phyloP scores from a whole-genome alignment of 2,329 filamentous ascomycete genomes.

The Fusarium proliferatum region DNA sequence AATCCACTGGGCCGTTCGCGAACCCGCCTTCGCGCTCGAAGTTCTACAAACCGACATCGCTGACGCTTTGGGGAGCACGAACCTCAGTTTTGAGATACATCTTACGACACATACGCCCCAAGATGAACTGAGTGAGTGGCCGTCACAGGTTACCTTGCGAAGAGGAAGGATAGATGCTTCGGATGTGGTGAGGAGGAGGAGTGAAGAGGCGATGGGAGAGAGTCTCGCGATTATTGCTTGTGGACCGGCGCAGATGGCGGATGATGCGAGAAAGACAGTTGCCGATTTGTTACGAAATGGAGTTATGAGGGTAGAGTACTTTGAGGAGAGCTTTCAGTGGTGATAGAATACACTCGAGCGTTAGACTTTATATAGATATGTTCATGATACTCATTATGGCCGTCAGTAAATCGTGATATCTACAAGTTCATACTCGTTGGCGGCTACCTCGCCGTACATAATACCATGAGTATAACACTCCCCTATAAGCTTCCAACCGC shows the following conservation, averaged over 20 bases:
- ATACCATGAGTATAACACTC: slow-evolving; percentile 5
- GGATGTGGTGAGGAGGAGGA: slow-evolving; percentile 47
- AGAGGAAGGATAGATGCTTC: slow-evolving; percentile 50
- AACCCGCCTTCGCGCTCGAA: slow-evolving; percentile 51
- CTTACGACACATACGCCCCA: slow-evolving; percentile 43
- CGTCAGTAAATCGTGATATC: neutral
- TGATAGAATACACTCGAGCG: slow-evolving; percentile 25
- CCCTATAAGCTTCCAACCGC: neutral
- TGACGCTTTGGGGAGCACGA: slow-evolving; percentile 42
- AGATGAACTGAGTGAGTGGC: slow-evolving; percentile 16
- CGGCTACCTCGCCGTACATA: neutral
- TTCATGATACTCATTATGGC: neutral
- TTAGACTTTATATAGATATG: neutral
- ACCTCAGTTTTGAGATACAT: slow-evolving; percentile 52
- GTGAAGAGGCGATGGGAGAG: slow-evolving; percentile 31
- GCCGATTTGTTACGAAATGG: slow-evolving; percentile 46
- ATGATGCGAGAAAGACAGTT: slow-evolving; percentile 54
- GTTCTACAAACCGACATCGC: slow-evolving; percentile 50
- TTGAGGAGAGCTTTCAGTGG: slow-evolving; percentile 59
- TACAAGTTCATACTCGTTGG: neutral
- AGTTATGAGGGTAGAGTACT: slow-evolving; percentile 51
- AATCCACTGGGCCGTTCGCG: slow-evolving; percentile 58
- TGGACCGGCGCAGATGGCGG: slow-evolving; percentile 58
- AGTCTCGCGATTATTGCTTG: slow-evolving; percentile 57
- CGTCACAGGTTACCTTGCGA: slow-evolving; percentile 29